Percentiles rank a stretch among this genome's conserved stretches.
Conservation (phyloP, 108 stramenopile species). For the Nitzschia inconspicua region DNA sequence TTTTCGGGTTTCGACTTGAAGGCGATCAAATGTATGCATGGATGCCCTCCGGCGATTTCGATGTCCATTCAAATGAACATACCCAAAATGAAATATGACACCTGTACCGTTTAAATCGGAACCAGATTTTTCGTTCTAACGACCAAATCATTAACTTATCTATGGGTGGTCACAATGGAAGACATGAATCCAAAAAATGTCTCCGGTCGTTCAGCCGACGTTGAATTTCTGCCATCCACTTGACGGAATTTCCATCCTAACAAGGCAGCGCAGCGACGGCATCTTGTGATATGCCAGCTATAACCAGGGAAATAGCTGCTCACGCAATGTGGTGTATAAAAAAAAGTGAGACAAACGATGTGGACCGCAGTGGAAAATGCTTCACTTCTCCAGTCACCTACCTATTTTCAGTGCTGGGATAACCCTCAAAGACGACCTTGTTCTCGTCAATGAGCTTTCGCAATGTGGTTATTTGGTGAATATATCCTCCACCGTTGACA, state of each 20-base stretch:
- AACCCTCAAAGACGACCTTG: conserved; percentile 40
- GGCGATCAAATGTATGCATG: too few relatives aligned
- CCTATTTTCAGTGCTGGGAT: conserved; percentile 61
- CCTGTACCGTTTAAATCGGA: too few relatives aligned
- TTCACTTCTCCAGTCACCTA: neutral
- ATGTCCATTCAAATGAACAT: too few relatives aligned
- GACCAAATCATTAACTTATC: too few relatives aligned
- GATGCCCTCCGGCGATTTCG: too few relatives aligned
- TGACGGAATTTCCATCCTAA: conserved; percentile 83
- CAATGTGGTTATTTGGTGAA: conserved; percentile 77
- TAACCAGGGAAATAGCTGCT: conserved; percentile 71
- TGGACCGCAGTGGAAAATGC: neutral
- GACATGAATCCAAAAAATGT: conserved; percentile 29
- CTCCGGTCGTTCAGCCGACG: conserved; percentile 13
- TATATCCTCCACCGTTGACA: conserved; percentile 77
- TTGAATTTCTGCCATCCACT: neutral
- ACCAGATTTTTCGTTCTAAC: neutral
- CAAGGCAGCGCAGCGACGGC: conserved; percentile 46
- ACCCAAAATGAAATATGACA: too few relatives aligned
- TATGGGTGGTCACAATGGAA: conserved; percentile 17
- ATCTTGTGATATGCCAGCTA: conserved; percentile 66
- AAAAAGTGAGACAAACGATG: neutral
- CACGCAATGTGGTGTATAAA: neutral
- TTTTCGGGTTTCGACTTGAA: too few relatives aligned
- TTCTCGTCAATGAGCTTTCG: conserved; percentile 41